These are phyloP conservation scores for Kwoniella newhampshirensis DNA, from an alignment of 768 basidiomycete species.

Conservation along the genomic window DNA sequence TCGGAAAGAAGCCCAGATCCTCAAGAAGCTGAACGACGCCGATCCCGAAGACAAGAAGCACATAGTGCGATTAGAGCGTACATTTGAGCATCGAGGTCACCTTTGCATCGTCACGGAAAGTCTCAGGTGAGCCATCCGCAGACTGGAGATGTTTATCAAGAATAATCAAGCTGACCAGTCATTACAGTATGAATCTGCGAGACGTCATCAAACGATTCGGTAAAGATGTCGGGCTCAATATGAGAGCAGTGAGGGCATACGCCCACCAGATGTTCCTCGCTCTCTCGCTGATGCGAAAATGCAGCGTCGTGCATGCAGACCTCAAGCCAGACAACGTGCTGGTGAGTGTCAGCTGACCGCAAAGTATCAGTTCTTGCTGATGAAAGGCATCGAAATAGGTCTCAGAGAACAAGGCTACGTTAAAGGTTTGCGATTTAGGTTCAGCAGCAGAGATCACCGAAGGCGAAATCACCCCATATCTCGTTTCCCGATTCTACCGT, in stretches of 20 bases:
- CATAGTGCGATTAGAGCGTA: constrained; percentile 83
- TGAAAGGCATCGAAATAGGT: constrained; percentile 61
- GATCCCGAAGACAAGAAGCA: constrained; percentile 98
- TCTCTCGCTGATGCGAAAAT: constrained; percentile 77
- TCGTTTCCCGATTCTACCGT: constrained; percentile 95
- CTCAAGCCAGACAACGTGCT: constrained; percentile 98
- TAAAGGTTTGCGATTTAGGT: constrained; percentile 96
- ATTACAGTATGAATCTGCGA: constrained; percentile 86
- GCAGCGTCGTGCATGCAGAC: constrained; percentile 95
- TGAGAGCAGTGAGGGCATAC: constrained; percentile 97
- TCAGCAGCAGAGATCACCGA: constrained; percentile 92
- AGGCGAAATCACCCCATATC: constrained; percentile 89
- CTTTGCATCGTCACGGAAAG: constrained; percentile 94
- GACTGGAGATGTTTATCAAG: neutral
- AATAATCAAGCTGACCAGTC: constrained; percentile 5
- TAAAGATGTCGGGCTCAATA: constrained; percentile 93
- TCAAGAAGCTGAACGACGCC: constrained; percentile 79
- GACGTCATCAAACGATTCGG: constrained; percentile 98
- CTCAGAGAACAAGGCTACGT: constrained; percentile 85
- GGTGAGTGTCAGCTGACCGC: constrained; percentile 58
- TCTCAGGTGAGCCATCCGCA: constrained; percentile 64
- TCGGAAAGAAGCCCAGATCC: constrained; percentile 82
- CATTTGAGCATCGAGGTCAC: constrained; percentile 96
- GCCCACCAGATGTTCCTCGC: constrained; percentile 93
- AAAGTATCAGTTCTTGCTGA: neutral